phyloP scores from a whole-genome alignment of 352 stramenopile genomes.

The Phytophthora pini region DNA sequence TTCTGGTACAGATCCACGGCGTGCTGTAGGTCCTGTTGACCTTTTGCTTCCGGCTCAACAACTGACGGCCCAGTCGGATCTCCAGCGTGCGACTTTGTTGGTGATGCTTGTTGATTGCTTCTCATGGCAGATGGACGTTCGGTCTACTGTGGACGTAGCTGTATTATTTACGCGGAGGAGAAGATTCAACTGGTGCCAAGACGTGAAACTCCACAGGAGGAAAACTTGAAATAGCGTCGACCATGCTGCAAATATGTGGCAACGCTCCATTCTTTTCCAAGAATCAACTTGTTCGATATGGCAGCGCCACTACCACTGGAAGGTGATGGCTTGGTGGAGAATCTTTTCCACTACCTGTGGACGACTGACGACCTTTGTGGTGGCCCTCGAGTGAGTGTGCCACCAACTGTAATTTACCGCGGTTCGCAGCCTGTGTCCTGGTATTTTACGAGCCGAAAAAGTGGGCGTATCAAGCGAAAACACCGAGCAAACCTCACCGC shows the following conservation, averaged over 20 bases:
- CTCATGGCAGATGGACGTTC: slow-evolving; percentile 11
- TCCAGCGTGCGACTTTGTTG: slow-evolving; percentile 19
- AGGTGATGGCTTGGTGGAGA: slow-evolving; percentile 88
- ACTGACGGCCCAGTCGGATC: slow-evolving; percentile 1
- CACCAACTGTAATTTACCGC: slow-evolving; percentile 95
- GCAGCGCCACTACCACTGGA: slow-evolving; percentile 71
- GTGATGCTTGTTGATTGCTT: slow-evolving; percentile 29
- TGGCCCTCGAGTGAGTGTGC: slow-evolving; percentile 89
- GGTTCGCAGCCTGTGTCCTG: slow-evolving; percentile 92
- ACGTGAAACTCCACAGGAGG: slow-evolving; percentile 23
- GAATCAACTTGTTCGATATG: slow-evolving; percentile 40
- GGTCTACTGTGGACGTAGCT: background rate
- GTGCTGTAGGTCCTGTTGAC: slow-evolving; percentile 74
- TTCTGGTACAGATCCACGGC: slow-evolving; percentile 84
- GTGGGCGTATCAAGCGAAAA: slow-evolving; percentile 92
- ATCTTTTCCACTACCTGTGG: slow-evolving; percentile 92
- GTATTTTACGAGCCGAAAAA: slow-evolving; percentile 94
- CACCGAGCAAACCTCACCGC: slow-evolving; percentile 92
- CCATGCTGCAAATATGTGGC: slow-evolving; percentile 21
- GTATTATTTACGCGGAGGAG: background rate
- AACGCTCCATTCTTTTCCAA: slow-evolving; percentile 10
- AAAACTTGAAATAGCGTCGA: slow-evolving; percentile 36
- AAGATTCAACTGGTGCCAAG: slow-evolving; percentile 2
- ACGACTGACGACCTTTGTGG: slow-evolving; percentile 92
- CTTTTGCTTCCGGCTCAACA: slow-evolving; percentile 52